Evolutionary conservation across 257 asterid genomes (phyloP).

Genomic region (Jacaranda mimosifolia): DNA sequence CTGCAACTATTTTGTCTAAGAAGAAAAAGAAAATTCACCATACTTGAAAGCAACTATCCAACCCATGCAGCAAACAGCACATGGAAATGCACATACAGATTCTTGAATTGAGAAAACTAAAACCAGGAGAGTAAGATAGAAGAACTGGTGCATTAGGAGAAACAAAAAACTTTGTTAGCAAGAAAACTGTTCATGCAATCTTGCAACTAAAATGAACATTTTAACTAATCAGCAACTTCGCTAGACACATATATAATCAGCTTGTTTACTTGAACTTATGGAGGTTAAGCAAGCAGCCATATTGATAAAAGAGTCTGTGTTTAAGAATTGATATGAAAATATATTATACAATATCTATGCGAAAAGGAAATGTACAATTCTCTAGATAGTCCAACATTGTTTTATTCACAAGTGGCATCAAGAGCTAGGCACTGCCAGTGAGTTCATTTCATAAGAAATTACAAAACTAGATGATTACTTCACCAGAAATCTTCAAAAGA

Average conservation of each 20-base stretch:
- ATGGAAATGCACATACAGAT: not conserved
- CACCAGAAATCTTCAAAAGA: not conserved
- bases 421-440: not conserved
- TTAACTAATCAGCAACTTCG: constrained; percentile 12
- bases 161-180: constrained; percentile 5
- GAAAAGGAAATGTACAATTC: constrained; percentile 4
- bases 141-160: not conserved
- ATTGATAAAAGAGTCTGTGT: not conserved
- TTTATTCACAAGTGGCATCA: constrained; percentile 8
- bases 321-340: constrained; percentile 1
- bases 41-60: constrained; percentile 11
- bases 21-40: constrained; percentile 12
- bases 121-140: not conserved
- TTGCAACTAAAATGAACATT: not conserved
- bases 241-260: not conserved
- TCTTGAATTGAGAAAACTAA: constrained; percentile 15
- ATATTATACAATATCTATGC: not conserved
- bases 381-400: not conserved
- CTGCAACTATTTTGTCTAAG: not conserved
- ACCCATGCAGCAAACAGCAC: not conserved
- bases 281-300: not conserved
- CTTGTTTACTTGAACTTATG: not conserved
- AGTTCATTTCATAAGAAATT: constrained; percentile 3
- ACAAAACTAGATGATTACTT: constrained; percentile 9
- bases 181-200: not conserved